A percentile compares a stretch with the other conserved stretches of the same genome.
These are phyloP conservation scores for Epithele typhae DNA, from an alignment of 768 basidiomycete species.

Conservation along the genomic window DNA sequence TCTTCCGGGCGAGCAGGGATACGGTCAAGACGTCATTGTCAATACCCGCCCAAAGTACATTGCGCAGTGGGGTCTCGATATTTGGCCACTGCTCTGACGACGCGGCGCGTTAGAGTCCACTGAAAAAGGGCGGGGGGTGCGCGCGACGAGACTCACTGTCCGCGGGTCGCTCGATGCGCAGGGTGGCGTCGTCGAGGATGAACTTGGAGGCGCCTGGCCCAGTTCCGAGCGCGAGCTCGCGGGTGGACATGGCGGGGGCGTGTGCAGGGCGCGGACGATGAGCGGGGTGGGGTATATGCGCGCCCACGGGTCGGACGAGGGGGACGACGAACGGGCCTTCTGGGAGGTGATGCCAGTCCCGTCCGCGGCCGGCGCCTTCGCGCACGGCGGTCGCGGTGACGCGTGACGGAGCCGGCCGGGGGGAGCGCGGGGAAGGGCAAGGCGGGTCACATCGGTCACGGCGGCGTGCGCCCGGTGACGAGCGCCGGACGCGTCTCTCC, in stretches of 20 bases:
- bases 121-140: background rate
- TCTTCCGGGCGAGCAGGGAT: constrained; percentile 45
- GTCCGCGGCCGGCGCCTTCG: background rate
- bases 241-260: constrained; percentile 5
- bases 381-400: background rate
- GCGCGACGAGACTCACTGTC: constrained; percentile 12
- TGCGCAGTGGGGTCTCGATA: constrained; percentile 35
- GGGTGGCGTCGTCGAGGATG: constrained; percentile 22
- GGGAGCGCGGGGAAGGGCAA: background rate
- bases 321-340: no score
- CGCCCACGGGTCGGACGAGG: background rate
- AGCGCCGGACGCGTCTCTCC: constrained; percentile 17
- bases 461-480: constrained; percentile 5
- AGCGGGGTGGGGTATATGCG: background rate
- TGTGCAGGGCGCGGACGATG: background rate
- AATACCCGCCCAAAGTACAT: constrained; percentile 53
- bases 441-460: background rate
- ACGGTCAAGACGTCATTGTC: constrained; percentile 38
- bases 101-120: background rate
- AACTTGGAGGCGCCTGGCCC: constrained; percentile 17
- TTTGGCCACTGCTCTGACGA: constrained; percentile 21
- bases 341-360: no score
- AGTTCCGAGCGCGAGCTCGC: constrained; percentile 6
- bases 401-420: background rate
- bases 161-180: constrained; percentile 23